Base-by-base conservation (phyloP, 306 rosid genomes). In the Corylus avellana region DNA sequence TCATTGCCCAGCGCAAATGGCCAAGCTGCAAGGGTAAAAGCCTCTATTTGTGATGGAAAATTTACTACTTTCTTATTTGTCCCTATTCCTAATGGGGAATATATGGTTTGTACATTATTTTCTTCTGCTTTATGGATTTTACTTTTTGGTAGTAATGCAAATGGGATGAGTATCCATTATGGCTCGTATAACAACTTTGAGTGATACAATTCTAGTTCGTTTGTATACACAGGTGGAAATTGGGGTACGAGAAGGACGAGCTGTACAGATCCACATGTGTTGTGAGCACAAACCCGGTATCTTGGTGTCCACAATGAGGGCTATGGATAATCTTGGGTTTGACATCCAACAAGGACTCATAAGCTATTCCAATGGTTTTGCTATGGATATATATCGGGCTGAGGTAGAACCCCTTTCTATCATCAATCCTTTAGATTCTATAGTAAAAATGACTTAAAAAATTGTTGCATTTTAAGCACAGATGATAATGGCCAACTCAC, bases 321-420 rank as follows among this genome's bases (percentile, higher is more conserved):
- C 97, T 82, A 53, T 95, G 87, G 97, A 95, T 67, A 87, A 75
- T 75, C 94, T 92, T 46, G 98, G 98, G 6, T 73, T 95, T 75
- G 98, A 92, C 81, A 83, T 92, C 81, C 98, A 92, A 80, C 98
- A 92, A 51, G 98, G 97, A 71, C 98, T 92, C 70, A 92, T 95
- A 42, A 95, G 97, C 86, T 95, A 96, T 85, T 95, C 91, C 88
- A 92, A 95, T 82, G 98, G 98, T 32, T 95, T 95, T 78, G 97
- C 97, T 64, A 82, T 95, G 89, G 98, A 95, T 64, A 79, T 95
- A 58, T 95, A 92, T 74, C 87, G 91, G 58, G 97, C 98, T 1
- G 97, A 92, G 98, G 98, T 92, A 85, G 13, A 73, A 18, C 27
- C 59, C 57, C 57, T 67, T 70, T 78, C 46, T 12, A 3, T 50